Conservation (phyloP, 176 grass and related monocot genomes). For the Triticum turgidum region DNA sequence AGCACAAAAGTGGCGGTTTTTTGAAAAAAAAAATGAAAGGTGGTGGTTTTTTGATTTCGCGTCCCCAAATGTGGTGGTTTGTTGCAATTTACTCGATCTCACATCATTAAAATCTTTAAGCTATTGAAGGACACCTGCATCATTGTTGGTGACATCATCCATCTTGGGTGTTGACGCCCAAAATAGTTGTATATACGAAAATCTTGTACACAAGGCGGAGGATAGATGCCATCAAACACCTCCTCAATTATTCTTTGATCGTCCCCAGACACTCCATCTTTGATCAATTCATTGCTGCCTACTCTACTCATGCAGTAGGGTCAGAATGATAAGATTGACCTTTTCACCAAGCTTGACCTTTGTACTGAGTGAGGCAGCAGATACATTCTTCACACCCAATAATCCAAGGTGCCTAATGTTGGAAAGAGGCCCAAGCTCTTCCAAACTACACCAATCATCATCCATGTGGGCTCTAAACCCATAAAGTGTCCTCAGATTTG, state of each 20-base stretch:
- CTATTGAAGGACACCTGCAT: too few species aligned
- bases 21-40: too few species aligned
- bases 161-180: slow-evolving; percentile 25
- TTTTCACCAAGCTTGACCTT: slow-evolving; percentile 1
- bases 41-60: too few species aligned
- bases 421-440: slow-evolving; percentile 10
- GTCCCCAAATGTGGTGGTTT: too few species aligned
- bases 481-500: not conserved
- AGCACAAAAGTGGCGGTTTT: too few species aligned
- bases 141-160: too few species aligned
- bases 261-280: not conserved
- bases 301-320: not conserved
- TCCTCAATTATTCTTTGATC: not conserved
- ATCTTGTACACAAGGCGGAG: not conserved
- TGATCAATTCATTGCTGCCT: too few species aligned
- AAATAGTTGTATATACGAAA: not conserved
- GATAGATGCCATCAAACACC: not conserved
- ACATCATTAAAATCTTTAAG: too few species aligned
- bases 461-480: not conserved
- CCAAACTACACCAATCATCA: not conserved
- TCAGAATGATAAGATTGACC: not conserved
- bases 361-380: not conserved
- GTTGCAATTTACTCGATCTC: too few species aligned
- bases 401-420: not conserved
- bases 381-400: not conserved